These are phyloP conservation scores for Russula brevipes DNA, from an alignment of 768 basidiomycete genomes.

Conservation along the genomic window DNA sequence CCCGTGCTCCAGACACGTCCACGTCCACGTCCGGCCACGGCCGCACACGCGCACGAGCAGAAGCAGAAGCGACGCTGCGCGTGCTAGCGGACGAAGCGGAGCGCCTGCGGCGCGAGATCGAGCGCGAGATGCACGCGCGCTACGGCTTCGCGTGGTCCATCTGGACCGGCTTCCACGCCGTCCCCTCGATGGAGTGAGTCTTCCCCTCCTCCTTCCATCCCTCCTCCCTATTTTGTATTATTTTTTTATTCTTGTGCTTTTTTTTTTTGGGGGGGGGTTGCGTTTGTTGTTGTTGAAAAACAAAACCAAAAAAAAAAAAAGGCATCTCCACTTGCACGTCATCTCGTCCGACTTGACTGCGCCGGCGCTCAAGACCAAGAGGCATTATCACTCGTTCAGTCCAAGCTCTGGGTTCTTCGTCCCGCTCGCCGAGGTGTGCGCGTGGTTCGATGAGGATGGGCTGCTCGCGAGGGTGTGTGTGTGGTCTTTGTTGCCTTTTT, in stretches of 20 bases:
- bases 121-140: conserved; percentile 72
- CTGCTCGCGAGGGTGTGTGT: conserved; percentile 48
- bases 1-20: conserved; percentile 32
- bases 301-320: no score
- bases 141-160: conserved; percentile 74
- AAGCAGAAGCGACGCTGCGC: conserved; percentile 38
- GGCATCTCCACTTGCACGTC: conserved; percentile 83
- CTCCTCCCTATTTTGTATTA: not conserved
- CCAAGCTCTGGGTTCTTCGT: conserved; percentile 82
- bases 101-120: conserved; percentile 53
- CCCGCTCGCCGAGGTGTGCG: conserved; percentile 66
- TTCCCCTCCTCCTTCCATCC: not conserved
- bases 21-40: no score
- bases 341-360: conserved; percentile 74
- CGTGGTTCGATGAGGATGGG: conserved; percentile 54
- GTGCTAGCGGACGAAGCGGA: conserved; percentile 54
- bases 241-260: not conserved
- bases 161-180: conserved; percentile 79
- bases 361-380: conserved; percentile 72
- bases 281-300: no score
- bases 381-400: conserved; percentile 89
- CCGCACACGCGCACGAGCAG: not conserved
- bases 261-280: no score
- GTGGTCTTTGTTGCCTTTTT: not conserved
- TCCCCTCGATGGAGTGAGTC: conserved; percentile 79